Conservation (phyloP, 106 monocot species). For the Posidonia australis region DNA sequence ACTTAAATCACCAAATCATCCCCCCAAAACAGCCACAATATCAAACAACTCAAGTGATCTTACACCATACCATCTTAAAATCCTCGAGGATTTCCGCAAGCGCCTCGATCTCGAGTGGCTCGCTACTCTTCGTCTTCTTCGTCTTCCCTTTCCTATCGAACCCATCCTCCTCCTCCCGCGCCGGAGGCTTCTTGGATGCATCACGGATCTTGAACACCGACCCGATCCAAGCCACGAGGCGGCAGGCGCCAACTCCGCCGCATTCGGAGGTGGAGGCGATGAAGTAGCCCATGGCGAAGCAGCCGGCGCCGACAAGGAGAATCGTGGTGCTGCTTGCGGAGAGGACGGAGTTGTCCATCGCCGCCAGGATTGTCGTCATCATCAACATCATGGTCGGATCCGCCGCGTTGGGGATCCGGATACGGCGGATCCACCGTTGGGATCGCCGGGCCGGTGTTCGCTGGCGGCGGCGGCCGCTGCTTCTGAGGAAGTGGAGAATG, state of each 20-base stretch:
- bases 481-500: too few species aligned
- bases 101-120: slow-evolving; percentile 56
- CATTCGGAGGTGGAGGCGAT: slow-evolving; percentile 24
- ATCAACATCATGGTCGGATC: slow-evolving; percentile 1
- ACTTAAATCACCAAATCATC: neutral
- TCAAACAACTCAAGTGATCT: neutral
- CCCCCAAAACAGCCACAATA: neutral
- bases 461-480: too few species aligned
- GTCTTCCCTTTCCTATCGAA: slow-evolving; percentile 13
- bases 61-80: slow-evolving; percentile 66
- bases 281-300: slow-evolving; percentile 71
- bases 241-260: too few species aligned
- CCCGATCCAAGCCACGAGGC: slow-evolving; percentile 25
- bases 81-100: slow-evolving; percentile 81
- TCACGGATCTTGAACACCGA: slow-evolving; percentile 3
- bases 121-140: slow-evolving; percentile 7
- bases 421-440: too few species aligned
- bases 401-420: too few species aligned
- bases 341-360: neutral
- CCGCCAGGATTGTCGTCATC: slow-evolving; percentile 1
- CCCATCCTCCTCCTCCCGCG: slow-evolving; percentile 12
- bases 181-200: neutral
- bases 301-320: slow-evolving; percentile 47
- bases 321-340: slow-evolving; percentile 18
- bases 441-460: too few species aligned